Evolutionary conservation across 176 grass and related monocot genomes (phyloP), one percentile per base, ranked within the genome.

Genomic region (Panicum miliaceum): DNA sequence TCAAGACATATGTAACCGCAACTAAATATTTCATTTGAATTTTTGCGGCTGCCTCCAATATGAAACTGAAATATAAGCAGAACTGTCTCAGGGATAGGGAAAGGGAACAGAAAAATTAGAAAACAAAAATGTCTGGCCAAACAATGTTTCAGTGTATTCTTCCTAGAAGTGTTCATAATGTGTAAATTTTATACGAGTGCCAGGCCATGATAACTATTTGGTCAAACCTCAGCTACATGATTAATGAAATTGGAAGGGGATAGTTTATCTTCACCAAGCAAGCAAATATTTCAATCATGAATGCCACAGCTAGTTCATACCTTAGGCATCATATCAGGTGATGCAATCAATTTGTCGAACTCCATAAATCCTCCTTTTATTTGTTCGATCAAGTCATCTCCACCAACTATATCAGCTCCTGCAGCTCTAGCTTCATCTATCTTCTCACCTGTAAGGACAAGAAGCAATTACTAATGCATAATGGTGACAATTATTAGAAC

Each of bases 321-420:
- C 97, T 99, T 99, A 57, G 97, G 97, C 97, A 99, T 99, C 93
- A 99, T 99, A 90, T 99, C 97, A 85, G 97, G 97, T 73, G 93
- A 87, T 64, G 97, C 93, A 89, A 99, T 99, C 88, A 99, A 94
- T 82, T 96, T 99, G 82, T 92, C 97, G 41, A 99, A 99, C 14
- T 92, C 91, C 97, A 99, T 99, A 60, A 96, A 99, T 67, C 97
- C 97, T 78, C 94, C 93, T 86, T 96, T 99, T 85, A 99, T 92
- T 88, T 92, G 88, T 70, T 96, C 91, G 60, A 99, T 99, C 66
- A 99, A 78, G 3, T 99, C 97, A 64, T 99, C 97, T 78, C 82
- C 91, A 76, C 97, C 97, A 82, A 94, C 86, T 62, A 99, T 82
- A 88, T 99, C 93, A 89, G 97, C 93, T 29, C 97, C 93, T 38